Evolutionary conservation across 768 basidiomycete species (phyloP), one percentile per base, ranked within the genome.

Genomic region (Lactarius indigo): DNA sequence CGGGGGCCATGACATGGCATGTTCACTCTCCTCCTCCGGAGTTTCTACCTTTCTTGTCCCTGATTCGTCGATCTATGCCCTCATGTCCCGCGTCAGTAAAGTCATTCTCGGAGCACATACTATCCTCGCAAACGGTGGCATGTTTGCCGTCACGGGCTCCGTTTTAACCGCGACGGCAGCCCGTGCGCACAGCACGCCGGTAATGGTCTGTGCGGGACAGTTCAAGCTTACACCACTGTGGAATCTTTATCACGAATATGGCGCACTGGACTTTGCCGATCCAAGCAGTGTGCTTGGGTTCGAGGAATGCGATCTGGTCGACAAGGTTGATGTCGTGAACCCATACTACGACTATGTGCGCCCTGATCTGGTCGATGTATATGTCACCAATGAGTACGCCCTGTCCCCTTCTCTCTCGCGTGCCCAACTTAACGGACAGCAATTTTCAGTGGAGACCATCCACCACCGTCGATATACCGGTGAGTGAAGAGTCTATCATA

Each of bases 21-120:
- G 85, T 71, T 85, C 89, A 3, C 82, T 98, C 28, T 92, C 95
- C 5, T 79, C 86, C 4, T 84, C 87, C 18, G 88, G 88, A 57
- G 94, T 98, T 69, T 93, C 93, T 7, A 96, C 95, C n/a, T 91
- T 98, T 75, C 89, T 99, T 57, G 89, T 98, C 60, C 96, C 97
- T 50, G 96, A 98, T 77, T 95, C 94, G 9, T 95, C 94, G 30
- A 89, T 98, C 75, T 96, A 91, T 74, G 94, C 95, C 13, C 84
- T 99, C 69, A 93, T 98, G 88, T 96, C 97, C 5, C 88, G 96
- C 66, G 91, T 96, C 68, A 96, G 95, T 80, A 99, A 99, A 78
- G 90, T 98, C 71, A 87, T 99, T 65, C 83, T 99, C 56, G 94
- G 95, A 33, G 91, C 95, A 13, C 96, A 98, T 76, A 88, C 91